Evolutionary conservation across 352 stramenopile species (phyloP), one percentile per base, ranked within the genome.

Genomic region (Phytophthora litchii): DNA sequence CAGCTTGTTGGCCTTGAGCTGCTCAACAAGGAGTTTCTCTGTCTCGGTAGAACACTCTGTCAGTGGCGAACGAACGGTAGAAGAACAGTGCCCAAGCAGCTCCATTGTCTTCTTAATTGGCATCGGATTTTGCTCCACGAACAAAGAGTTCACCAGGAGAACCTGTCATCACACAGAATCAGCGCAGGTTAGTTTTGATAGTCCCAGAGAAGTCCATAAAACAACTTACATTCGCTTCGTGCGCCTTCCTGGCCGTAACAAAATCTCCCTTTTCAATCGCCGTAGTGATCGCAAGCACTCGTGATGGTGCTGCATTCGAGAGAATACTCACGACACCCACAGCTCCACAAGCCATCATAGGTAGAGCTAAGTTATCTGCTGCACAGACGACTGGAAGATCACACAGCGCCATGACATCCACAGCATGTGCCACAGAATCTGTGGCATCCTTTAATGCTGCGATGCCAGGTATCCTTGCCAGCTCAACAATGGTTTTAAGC

Each of bases 381-480:
- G 84, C 88, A 10, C 83, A 93, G 16, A 96, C 78, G 23, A 96
- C 86, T 31, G 88, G 91, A 52, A 96, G 88, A 64, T 96, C 84
- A 52, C 87, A 95, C 2, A 90, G 67, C 27, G 81, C 77, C 25
- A 86, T 84, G 37, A 96, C 92, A 59, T 92, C 85, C 16, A 82
- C 86, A 19, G 85, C 82, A 54, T 90, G 81, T 41, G 94, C 86
- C 27, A 96, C 70, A 17, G 83, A 92, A 9, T 93, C 92, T 0
- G 96, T 99, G 6, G 96, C 95, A 69, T 99, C 96, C 76, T 99
- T 99, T 59, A 99, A 80, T 23, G 93, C 97, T 21, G 98, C 83
- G 65, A 99, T 97, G 37, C 90, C 86, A 6, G 94, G 88, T 60
- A 99, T 80, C 72, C 95, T 89, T 8, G 88, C 74, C 32, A 96